A percentile compares a stretch with the other conserved stretches of the same genome.
phyloP scores from a whole-genome alignment of 208 protist genomes.

The Trichomonas vaginalis region DNA sequence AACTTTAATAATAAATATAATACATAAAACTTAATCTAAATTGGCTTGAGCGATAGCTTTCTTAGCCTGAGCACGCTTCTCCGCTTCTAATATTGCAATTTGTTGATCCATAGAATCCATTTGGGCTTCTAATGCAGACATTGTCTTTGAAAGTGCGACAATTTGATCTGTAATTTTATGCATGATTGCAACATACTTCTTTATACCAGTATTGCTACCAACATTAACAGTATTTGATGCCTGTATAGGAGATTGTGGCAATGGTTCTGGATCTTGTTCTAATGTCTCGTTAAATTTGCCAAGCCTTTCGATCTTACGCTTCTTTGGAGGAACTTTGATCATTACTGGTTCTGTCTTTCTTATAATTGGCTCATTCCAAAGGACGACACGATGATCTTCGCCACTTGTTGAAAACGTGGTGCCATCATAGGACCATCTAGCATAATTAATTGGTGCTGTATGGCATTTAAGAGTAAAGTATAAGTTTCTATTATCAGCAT shows the following conservation, averaged over 20 bases:
- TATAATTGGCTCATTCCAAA: not conserved
- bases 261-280: not conserved
- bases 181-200: not conserved
- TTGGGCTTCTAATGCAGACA: not conserved
- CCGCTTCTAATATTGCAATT: not conserved
- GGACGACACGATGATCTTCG: not conserved
- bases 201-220: not conserved
- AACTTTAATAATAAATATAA: too few species aligned
- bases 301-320: not conserved
- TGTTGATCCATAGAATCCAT: slow-evolving; percentile 2
- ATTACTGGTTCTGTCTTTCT: not conserved
- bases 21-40: too few species aligned
- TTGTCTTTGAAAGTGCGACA: not conserved
- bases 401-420: not conserved
- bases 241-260: not conserved
- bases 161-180: slow-evolving; percentile 11
- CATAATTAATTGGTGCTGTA: not conserved
- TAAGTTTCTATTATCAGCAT: not conserved
- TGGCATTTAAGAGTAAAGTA: not conserved
- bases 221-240: not conserved
- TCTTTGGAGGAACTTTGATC: not conserved
- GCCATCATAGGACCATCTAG: not conserved
- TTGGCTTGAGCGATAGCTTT: not conserved
- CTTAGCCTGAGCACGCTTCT: not conserved
- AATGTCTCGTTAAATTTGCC: not conserved